Evolutionary conservation across 2,329 filamentous ascomycete genomes (phyloP).

Genomic region (Colletotrichum tropicale): DNA sequence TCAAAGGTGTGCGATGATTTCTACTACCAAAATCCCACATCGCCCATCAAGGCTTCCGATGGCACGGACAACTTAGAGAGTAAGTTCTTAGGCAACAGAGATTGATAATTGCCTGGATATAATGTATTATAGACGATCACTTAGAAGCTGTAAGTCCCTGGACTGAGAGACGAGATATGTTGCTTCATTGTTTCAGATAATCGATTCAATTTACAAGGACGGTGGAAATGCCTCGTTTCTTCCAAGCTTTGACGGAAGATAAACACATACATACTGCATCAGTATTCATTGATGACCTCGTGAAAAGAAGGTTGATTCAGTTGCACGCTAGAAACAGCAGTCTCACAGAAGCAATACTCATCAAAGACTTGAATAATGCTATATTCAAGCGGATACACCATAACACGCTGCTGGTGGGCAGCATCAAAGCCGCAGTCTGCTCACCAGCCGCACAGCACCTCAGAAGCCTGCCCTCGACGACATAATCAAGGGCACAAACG

Average conservation of each 20-base stretch:
- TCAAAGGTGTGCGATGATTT: too few relatives aligned
- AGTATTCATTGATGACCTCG: neutral
- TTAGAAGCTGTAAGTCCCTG: too few relatives aligned
- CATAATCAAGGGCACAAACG: neutral
- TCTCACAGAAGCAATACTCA: neutral
- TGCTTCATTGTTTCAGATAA: neutral
- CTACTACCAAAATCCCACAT: too few relatives aligned
- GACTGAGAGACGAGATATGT: fast-evolving
- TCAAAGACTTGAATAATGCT: neutral
- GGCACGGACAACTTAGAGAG: neutral
- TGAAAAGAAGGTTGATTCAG: neutral
- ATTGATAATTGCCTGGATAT: neutral
- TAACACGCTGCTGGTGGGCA: neutral
- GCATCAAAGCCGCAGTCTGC: neutral
- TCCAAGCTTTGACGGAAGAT: neutral
- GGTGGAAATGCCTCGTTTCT: neutral
- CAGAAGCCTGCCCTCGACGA: neutral
- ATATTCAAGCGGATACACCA: neutral
- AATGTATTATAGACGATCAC: too few relatives aligned
- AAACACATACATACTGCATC: neutral
- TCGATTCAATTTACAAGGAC: neutral
- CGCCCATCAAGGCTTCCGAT: neutral
- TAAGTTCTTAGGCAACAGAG: neutral
- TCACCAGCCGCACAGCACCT: neutral
- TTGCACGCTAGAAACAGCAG: neutral